Percentiles rank a stretch among this genome's conserved stretches.
Evolutionary conservation across 2,329 filamentous ascomycete species (phyloP).

Genomic region (Ciborinia camelliae): DNA sequence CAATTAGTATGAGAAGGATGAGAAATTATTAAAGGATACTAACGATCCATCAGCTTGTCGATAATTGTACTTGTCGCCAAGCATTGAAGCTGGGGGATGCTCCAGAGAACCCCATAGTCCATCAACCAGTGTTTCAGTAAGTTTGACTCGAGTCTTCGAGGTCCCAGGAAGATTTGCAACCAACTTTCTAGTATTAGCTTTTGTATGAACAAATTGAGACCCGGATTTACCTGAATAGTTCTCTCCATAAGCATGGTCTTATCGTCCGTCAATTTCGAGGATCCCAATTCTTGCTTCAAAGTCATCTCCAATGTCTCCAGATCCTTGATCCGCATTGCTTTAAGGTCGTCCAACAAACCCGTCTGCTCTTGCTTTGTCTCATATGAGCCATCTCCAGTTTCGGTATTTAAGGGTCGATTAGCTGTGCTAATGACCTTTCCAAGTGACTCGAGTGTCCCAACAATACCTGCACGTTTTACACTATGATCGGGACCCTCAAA

Average conservation of each 20-base stretch:
- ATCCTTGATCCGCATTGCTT: slow-evolving; percentile 50
- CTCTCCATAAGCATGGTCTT: slow-evolving; percentile 75
- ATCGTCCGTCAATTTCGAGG: slow-evolving; percentile 62
- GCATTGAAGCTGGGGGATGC: slow-evolving; percentile 65
- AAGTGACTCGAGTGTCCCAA: slow-evolving; percentile 21
- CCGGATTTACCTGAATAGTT: slow-evolving; percentile 52
- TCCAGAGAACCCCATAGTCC: slow-evolving; percentile 68
- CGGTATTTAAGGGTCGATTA: slow-evolving; percentile 58
- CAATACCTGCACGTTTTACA: slow-evolving; percentile 22
- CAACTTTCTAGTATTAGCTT: slow-evolving; percentile 43
- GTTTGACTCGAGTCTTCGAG: slow-evolving; percentile 49
- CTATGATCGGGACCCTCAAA: slow-evolving; percentile 24
- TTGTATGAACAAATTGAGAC: not conserved
- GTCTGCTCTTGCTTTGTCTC: slow-evolving; percentile 47
- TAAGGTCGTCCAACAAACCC: slow-evolving; percentile 55
- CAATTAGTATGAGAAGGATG: not conserved
- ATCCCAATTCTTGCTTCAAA: slow-evolving; percentile 58
- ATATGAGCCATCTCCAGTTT: slow-evolving; percentile 62
- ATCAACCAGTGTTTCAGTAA: slow-evolving; percentile 65
- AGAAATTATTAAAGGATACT: slow-evolving; percentile 41
- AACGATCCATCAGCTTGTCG: slow-evolving; percentile 62
- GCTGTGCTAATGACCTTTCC: slow-evolving; percentile 46
- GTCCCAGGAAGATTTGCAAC: slow-evolving; percentile 61
- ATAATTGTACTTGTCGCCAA: slow-evolving; percentile 60
- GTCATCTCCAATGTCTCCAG: slow-evolving; percentile 59